Base-by-base conservation (phyloP, 2,329 filamentous ascomycete species). In the Fusarium xylarioides region DNA sequence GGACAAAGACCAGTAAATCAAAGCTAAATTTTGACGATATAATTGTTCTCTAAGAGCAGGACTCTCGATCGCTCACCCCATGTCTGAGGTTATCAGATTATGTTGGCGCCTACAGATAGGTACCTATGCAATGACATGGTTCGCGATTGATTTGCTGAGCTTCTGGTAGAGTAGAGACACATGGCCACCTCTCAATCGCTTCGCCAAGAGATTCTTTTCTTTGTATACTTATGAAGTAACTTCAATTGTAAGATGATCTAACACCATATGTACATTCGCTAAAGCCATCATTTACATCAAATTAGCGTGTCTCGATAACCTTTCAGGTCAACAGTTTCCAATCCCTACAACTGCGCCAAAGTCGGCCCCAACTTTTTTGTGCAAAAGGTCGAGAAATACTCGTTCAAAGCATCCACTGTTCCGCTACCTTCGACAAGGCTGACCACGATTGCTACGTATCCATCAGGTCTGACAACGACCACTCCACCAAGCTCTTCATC, bases 401-500 rank as follows among this genome's bases (percentile, higher is more conserved):
- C 86, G 78, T 98, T 93, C 75, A 98, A 83, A 21, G 91, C 93
- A 77, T 97, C 93, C 2, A 93, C 90, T 0, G 95, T 97, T 21
- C 90, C 93, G 64, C 83, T 89, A 1, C 95, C 95, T 81, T 95
- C 92, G 4, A 89, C 91, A 28, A 98, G 84, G 75, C 87, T 87
- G 16, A 93, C 89, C 8, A 95, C 92, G 69, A 93, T 88, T 28
- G 92, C 93, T 34, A 97, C 92, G 80, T 97, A 96, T 12, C 94
- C 94, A 81, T 97, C 95, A 0, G 95, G 95, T 49, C 95, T 85
- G 12, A 97, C 93, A 15, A 97, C 92, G 4, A 97, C 91, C 4
- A 97, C 89, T 63, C 92, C 94, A 16, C 94, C 94, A 69, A 85
- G 87, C 69, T 93, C 90, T 77, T 92, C 85, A 72, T 92, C 88